Conservation (phyloP, 2,329 filamentous ascomycete species). For the Metarhizium sp. region DNA sequence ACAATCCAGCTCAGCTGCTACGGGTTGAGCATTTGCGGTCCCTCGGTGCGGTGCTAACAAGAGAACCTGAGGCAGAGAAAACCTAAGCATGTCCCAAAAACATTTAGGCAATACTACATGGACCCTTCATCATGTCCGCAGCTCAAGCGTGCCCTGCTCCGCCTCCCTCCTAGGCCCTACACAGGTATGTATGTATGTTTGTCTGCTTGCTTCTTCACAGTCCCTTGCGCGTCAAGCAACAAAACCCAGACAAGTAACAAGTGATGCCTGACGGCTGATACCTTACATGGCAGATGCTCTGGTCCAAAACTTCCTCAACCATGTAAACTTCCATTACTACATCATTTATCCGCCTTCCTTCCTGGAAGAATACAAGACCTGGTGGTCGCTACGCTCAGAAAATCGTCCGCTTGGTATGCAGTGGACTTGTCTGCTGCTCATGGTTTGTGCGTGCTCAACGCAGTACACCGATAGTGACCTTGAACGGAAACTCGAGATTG, state of each 20-base stretch:
- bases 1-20: neutral
- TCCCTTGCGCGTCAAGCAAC: neutral
- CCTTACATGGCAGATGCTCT: conserved; percentile 20
- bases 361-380: conserved; percentile 24
- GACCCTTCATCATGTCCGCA: conserved; percentile 15
- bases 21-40: neutral
- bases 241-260: neutral
- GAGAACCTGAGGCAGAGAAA: conserved; percentile 8
- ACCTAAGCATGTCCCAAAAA: conserved; percentile 8
- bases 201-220: too few species aligned
- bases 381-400: conserved; percentile 22
- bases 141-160: conserved; percentile 20
- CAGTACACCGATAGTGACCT: conserved; percentile 23
- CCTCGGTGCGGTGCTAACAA: neutral
- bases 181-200: conserved; percentile 16
- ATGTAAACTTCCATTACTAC: conserved; percentile 30
- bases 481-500: conserved; percentile 19
- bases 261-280: neutral
- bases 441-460: conserved; percentile 26
- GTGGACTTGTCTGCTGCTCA: conserved; percentile 29
- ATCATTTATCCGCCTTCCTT: conserved; percentile 27
- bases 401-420: conserved; percentile 22
- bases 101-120: conserved; percentile 12
- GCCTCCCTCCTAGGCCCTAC: conserved; percentile 24
- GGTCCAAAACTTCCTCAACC: conserved; percentile 27